Conservation (phyloP, 2,329 filamentous ascomycete species). For the Fusarium redolens region DNA sequence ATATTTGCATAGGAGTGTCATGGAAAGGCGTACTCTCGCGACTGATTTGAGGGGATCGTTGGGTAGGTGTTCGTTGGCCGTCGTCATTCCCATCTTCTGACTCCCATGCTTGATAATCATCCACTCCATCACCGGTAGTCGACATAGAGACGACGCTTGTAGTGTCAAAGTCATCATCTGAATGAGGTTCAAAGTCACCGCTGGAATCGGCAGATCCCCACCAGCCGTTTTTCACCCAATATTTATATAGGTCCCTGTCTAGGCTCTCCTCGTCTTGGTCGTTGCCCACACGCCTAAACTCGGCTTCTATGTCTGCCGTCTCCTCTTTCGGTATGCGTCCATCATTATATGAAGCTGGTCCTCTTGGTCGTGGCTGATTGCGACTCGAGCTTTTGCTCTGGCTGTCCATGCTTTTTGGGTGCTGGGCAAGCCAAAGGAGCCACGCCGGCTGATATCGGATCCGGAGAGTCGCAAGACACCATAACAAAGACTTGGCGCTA, state of each 20-base stretch:
- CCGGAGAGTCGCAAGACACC: conserved; percentile 66
- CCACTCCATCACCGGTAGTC: conserved; percentile 57
- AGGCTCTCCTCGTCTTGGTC: conserved; percentile 71
- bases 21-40: conserved; percentile 67
- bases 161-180: conserved; percentile 72
- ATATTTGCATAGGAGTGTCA: conserved; percentile 72
- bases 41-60: conserved; percentile 60
- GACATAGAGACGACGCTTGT: conserved; percentile 80
- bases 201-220: conserved; percentile 87
- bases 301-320: conserved; percentile 82
- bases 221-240: conserved; percentile 86
- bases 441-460: conserved; percentile 56
- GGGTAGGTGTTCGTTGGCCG: conserved; percentile 79
- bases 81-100: conserved; percentile 58
- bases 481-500: conserved; percentile 54
- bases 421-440: conserved; percentile 66
- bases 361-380: conserved; percentile 22
- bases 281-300: conserved; percentile 71
- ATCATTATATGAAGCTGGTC: conserved; percentile 47
- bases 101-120: conserved; percentile 62
- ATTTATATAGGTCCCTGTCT: conserved; percentile 80
- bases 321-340: conserved; percentile 68
- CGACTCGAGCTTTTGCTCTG: conserved; percentile 29
- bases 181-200: conserved; percentile 75
- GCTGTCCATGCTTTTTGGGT: conserved; percentile 49